A percentile compares a stretch with the other conserved stretches of the same genome.
Conservation (phyloP, 169 alveolate species). For the Plasmodium ovale region DNA sequence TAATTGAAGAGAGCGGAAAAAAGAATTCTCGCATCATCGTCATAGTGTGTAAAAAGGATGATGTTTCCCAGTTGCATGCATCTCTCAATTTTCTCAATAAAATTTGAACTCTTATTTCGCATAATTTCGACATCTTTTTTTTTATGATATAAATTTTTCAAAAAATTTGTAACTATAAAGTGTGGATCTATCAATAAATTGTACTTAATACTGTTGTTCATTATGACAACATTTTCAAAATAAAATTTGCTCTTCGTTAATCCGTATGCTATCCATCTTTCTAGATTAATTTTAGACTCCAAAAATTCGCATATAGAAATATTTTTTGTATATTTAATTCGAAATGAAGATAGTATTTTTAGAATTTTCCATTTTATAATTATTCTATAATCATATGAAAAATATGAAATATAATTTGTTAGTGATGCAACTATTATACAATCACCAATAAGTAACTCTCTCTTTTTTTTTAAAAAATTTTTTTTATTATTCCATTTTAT, state of each 20-base stretch:
- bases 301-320: constrained; percentile 25
- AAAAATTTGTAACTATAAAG: constrained; percentile 63
- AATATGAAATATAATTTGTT: constrained; percentile 49
- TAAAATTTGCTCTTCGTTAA: constrained; percentile 52
- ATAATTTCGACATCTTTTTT: constrained; percentile 64
- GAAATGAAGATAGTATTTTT: constrained; percentile 7
- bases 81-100: constrained; percentile 64
- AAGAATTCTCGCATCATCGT: constrained; percentile 44
- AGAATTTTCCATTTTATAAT: constrained; percentile 38
- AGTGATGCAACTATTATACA: constrained; percentile 51
- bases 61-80: constrained; percentile 62
- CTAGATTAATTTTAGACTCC: constrained; percentile 70
- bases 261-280: constrained; percentile 71
- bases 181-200: constrained; percentile 74
- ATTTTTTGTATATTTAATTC: constrained; percentile 23
- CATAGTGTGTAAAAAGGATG: constrained; percentile 62
- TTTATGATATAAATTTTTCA: constrained; percentile 54
- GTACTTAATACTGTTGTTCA: constrained; percentile 69
- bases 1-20: constrained; percentile 52
- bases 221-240: constrained; percentile 66
- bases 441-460: constrained; percentile 64
- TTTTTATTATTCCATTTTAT: constrained; percentile 61
- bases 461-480: constrained; percentile 32
- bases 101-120: constrained; percentile 61
- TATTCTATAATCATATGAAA: constrained; percentile 63